phyloP scores from a whole-genome alignment of 2,329 filamentous ascomycete species.

The Achaetomium macrosporum region DNA sequence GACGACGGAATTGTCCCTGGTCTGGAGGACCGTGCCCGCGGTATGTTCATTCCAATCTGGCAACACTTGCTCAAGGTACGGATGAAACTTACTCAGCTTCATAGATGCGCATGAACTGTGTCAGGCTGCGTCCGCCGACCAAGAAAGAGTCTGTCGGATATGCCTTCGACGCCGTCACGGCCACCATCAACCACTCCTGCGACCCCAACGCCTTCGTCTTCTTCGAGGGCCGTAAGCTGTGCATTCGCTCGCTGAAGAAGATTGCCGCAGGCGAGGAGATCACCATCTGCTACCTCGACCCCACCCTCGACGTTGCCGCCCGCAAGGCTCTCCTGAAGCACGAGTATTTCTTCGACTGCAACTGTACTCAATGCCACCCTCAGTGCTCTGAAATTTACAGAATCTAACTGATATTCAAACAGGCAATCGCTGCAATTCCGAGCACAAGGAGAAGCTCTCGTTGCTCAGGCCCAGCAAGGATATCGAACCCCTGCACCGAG shows the following conservation, averaged over 20 bases:
- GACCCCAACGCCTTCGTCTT: conserved; percentile 31
- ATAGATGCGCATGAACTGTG: conserved; percentile 27
- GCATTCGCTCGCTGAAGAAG: conserved; percentile 28
- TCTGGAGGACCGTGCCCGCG: conserved; percentile 19
- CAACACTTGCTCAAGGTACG: too few relatives aligned
- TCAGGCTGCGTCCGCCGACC: conserved; percentile 23
- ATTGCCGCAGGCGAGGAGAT: conserved; percentile 33
- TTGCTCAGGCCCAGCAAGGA: conserved; percentile 9
- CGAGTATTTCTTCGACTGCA: conserved; percentile 27
- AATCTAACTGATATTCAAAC: not conserved
- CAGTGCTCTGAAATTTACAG: not conserved
- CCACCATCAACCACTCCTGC: conserved; percentile 35
- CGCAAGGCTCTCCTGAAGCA: conserved; percentile 22
- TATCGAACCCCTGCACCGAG: conserved; percentile 15
- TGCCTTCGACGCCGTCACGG: conserved; percentile 29
- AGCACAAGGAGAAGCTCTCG: conserved; percentile 19
- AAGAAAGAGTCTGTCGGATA: conserved; percentile 23
- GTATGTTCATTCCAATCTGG: conserved; percentile 15
- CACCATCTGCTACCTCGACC: conserved; percentile 30
- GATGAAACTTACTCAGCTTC: not conserved
- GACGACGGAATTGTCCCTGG: conserved; percentile 9
- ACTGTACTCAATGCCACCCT: conserved; percentile 19
- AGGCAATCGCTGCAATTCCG: conserved; percentile 27
- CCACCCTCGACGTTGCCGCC: conserved; percentile 22
- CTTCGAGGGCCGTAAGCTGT: conserved; percentile 29